Evolutionary conservation across 1,139 yeast species (phyloP), one percentile per base, ranked within the genome.

Genomic region (Hansenula sp.): DNA sequence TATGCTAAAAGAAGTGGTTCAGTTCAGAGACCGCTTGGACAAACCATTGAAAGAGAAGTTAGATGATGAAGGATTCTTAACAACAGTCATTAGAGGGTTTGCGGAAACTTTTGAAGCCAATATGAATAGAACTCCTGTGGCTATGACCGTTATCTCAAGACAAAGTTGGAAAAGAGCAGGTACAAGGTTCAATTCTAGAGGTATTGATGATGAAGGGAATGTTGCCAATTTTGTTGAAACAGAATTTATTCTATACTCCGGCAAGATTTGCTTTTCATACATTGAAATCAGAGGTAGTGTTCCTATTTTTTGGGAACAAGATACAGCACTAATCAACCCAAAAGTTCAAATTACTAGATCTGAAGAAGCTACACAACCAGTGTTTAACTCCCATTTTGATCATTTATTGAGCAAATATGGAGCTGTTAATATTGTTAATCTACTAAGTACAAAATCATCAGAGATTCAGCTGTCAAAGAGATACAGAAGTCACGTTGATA

Each of bases 231-330:
- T 88, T 63, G 98, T 93, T 30, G 99, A 93, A 59, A 88, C 98
- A 0, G 99, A 94, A 62, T 76, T 89, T 39, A 83, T 93, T 31
- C 63, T 81, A 54, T 79, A 76, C 60, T 76, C 78, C 2, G 67
- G 71, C 12, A 77, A 77, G 41, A 72, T 83, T 31, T 71, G 76
- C 43, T 89, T 80, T 60, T 81, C 97, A 2, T 91, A 83, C 61
- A 79, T 86, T 1, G 96, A 91, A 63, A 78, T 93, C 15, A 73
- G 99, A 62, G 99, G 99, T 3, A 86, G 96, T 15, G 93, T 93
- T 3, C 99, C 99, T 0, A 75, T 94, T 1, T 94, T 94, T 60
- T 94, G 99, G 99, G 99, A 94, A 61, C 99, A 94, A 62, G 98
- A 91, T 58, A 81, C 95, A 1, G 68, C 83, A n/a, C 60, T 81